Percentiles rank a stretch among this genome's conserved stretches.
phyloP scores from a whole-genome alignment of 805 yeast genomes.

The Ogataea glucozyma region DNA sequence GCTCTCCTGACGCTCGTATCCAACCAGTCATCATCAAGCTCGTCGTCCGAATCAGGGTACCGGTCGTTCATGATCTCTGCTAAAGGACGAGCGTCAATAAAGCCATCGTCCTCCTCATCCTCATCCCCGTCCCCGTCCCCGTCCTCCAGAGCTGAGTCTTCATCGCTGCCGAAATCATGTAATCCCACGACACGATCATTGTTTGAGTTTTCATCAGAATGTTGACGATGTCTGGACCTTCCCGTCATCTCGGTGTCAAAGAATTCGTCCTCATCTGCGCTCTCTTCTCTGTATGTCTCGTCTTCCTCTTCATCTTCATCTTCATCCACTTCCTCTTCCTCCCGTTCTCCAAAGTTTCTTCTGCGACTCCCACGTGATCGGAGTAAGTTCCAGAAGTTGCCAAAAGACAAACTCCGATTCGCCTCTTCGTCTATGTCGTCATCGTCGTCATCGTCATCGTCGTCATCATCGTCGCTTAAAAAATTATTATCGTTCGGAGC shows the following conservation, averaged over 20 bases:
- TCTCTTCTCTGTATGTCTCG: too few relatives aligned
- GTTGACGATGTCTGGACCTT: too few relatives aligned
- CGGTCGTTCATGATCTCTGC: slow-evolving; percentile 6
- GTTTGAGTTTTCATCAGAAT: too few relatives aligned
- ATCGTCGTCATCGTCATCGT: slow-evolving; percentile 6
- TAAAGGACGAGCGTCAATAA: slow-evolving; percentile 3
- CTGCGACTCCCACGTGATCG: too few relatives aligned
- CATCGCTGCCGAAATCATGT: too few relatives aligned
- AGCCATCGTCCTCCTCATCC: slow-evolving; percentile 1
- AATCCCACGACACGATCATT: too few relatives aligned
- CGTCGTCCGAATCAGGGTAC: slow-evolving; percentile 5
- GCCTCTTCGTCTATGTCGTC: not conserved
- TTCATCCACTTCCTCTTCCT: slow-evolving; percentile 3
- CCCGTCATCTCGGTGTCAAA: not conserved
- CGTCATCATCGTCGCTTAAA: slow-evolving; percentile 9
- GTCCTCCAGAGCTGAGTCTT: too few relatives aligned
- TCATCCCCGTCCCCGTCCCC: slow-evolving; percentile 3
- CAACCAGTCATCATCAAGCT: slow-evolving; percentile 4
- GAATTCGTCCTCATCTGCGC: not conserved
- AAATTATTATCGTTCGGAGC: slow-evolving; percentile 9
- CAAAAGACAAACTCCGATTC: too few relatives aligned
- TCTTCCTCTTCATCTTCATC: not conserved
- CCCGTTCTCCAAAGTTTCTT: too few relatives aligned
- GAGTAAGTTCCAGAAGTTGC: too few relatives aligned
- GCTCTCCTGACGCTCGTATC: not conserved